These are phyloP conservation scores for Capsella bursapastoris DNA, from an alignment of 345 rosid genomes.

Conservation along the genomic window DNA sequence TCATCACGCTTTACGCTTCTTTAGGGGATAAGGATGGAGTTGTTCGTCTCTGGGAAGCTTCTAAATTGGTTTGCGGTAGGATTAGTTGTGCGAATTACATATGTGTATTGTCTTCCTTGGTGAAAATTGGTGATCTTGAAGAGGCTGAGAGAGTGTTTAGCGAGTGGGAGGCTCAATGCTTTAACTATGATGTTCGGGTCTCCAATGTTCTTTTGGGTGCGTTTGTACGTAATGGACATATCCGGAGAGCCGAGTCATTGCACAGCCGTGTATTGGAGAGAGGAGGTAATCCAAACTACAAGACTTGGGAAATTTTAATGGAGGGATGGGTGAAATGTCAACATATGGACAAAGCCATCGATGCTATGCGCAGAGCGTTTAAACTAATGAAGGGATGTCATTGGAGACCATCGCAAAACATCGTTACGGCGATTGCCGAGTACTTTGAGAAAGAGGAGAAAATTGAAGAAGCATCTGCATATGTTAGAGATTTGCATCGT, in stretches of 20 bases:
- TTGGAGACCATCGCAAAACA: slow-evolving; percentile 59
- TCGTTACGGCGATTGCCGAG: slow-evolving; percentile 53
- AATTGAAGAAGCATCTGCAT: slow-evolving; percentile 54
- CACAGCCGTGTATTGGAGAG: slow-evolving; percentile 51
- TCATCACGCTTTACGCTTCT: slow-evolving; percentile 52
- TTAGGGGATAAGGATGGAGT: slow-evolving; percentile 54
- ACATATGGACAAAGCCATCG: slow-evolving; percentile 59
- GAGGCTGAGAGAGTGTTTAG: slow-evolving; percentile 52
- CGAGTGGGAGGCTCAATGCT: slow-evolving; percentile 58
- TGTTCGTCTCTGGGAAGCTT: slow-evolving; percentile 56
- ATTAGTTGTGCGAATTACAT: slow-evolving; percentile 61
- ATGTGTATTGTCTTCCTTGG: slow-evolving; percentile 55
- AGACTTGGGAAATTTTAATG: slow-evolving; percentile 78
- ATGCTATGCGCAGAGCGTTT: slow-evolving; percentile 58
- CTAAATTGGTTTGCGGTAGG: slow-evolving; percentile 52
- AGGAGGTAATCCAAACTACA: slow-evolving; percentile 71
- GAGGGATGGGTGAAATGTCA: slow-evolving; percentile 63
- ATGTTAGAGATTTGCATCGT: slow-evolving; percentile 49
- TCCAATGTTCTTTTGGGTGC: slow-evolving; percentile 70
- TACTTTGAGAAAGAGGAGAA: slow-evolving; percentile 57
- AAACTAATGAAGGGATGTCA: slow-evolving; percentile 51
- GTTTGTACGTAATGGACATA: slow-evolving; percentile 49
- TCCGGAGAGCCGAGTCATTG: slow-evolving; percentile 52
- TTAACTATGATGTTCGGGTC: slow-evolving; percentile 58
- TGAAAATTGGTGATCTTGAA: slow-evolving; percentile 49